Conservation (phyloP, 1,139 yeast genomes). For the Diutina scorzettiae region DNA sequence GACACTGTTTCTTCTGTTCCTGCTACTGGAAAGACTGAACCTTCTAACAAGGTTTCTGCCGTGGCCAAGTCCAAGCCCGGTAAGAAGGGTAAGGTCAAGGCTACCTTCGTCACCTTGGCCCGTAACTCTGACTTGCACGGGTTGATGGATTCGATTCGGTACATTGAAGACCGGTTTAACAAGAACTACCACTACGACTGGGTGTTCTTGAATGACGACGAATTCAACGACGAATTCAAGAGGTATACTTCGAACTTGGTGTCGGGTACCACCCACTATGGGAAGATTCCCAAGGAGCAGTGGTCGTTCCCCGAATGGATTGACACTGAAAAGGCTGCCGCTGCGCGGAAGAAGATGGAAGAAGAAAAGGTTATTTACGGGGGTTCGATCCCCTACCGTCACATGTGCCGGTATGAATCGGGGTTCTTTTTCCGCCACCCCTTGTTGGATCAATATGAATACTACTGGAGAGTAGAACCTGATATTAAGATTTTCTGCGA, state of each 20-base stretch:
- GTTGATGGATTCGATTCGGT: constrained; percentile 9
- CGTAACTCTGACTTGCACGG: constrained; percentile 4
- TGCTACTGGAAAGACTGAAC: background rate
- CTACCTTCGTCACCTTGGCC: constrained; percentile 4
- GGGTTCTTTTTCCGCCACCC: constrained; percentile 7
- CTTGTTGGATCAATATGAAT: constrained; percentile 7
- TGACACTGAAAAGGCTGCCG: constrained; percentile 3
- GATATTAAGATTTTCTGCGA: constrained; percentile 6
- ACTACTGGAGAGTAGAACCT: constrained; percentile 7
- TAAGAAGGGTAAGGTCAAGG: constrained; percentile 5
- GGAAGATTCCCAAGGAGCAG: constrained; percentile 3
- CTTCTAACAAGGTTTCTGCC: background rate
- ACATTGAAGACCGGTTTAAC: constrained; percentile 6
- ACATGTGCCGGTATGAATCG: constrained; percentile 5
- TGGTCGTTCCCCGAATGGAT: constrained; percentile 6
- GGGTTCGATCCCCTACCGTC: constrained; percentile 5
- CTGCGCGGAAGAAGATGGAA: constrained; percentile 3
- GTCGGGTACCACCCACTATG: background rate
- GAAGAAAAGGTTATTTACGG: constrained; percentile 6
- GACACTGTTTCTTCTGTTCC: background rate
- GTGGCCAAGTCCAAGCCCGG: background rate
- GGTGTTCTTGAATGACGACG: constrained; percentile 5
- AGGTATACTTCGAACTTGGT: background rate
- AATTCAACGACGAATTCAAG: constrained; percentile 5
- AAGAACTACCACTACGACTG: constrained; percentile 3